A percentile compares a stretch with the other conserved stretches of the same genome.
These are phyloP conservation scores for Teratosphaeriaceae sp. DNA, from an alignment of 2,329 filamentous ascomycete species.

Conservation along the genomic window DNA sequence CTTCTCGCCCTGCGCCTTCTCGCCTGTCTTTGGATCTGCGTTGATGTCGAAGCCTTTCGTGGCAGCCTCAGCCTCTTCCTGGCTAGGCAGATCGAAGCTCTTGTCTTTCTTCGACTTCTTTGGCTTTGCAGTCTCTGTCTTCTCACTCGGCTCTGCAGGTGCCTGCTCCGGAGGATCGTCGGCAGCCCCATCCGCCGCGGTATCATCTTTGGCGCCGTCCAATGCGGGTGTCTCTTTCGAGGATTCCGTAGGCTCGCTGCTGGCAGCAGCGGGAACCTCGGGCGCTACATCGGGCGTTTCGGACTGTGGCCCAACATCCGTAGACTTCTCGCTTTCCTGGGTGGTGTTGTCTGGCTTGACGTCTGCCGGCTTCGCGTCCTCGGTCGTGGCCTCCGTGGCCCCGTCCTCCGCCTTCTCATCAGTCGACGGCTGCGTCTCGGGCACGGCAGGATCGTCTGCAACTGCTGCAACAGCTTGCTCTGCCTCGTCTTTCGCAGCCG, in stretches of 20 bases:
- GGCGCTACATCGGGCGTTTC: too few relatives aligned
- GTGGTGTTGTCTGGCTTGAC: background rate
- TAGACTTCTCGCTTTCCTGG: background rate
- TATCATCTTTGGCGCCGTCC: conserved; percentile 7
- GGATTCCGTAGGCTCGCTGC: background rate
- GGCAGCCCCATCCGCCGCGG: conserved; percentile 17
- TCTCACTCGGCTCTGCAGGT: conserved; percentile 15
- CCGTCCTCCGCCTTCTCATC: conserved; percentile 23
- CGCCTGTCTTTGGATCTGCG: conserved; percentile 12
- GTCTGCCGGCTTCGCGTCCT: too few relatives aligned
- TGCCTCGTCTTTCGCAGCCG: conserved; percentile 17
- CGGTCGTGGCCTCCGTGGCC: conserved; percentile 7
- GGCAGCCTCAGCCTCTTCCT: conserved; percentile 29
- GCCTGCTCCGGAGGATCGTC: conserved; percentile 15
- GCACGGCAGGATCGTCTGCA: conserved; percentile 21
- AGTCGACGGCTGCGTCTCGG: conserved; percentile 27
- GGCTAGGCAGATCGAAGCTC: conserved; percentile 27
- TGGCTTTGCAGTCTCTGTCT: conserved; percentile 15
- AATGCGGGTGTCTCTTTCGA: background rate
- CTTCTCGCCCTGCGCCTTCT: conserved; percentile 25
- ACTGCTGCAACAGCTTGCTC: conserved; percentile 22
- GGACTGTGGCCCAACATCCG: too few relatives aligned
- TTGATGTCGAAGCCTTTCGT: conserved; percentile 21
- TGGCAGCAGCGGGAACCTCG: background rate
- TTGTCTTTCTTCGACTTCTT: conserved; percentile 25